These are phyloP conservation scores for Actinomucor elegans DNA, from an alignment of 371 early-diverging fungal genomes.

Conservation along the genomic window DNA sequence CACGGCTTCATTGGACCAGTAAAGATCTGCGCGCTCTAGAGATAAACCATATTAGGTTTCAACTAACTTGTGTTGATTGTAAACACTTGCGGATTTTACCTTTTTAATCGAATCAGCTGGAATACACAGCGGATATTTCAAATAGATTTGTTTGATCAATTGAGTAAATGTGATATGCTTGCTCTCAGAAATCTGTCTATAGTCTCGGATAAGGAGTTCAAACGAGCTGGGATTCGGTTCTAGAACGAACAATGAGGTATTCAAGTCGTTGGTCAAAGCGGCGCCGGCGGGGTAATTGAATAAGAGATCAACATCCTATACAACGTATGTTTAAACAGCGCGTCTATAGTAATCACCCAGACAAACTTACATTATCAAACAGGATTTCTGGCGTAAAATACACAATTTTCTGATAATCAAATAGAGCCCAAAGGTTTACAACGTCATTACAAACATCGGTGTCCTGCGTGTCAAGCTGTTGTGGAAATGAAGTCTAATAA, in stretches of 20 bases:
- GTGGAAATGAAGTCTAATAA: slow-evolving; percentile 10
- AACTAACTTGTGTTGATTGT: too few relatives aligned
- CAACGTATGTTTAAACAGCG: background rate
- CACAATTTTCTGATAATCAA: slow-evolving; percentile 22
- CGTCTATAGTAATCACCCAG: too few relatives aligned
- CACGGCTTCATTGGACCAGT: slow-evolving; percentile 34
- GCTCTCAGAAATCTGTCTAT: background rate
- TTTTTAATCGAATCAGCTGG: background rate
- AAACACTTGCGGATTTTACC: background rate
- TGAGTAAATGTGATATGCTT: background rate
- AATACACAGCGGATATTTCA: background rate
- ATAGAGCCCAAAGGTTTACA: slow-evolving; percentile 5
- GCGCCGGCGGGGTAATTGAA: slow-evolving; percentile 15
- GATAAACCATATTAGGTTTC: background rate
- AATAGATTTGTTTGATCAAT: background rate
- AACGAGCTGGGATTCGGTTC: slow-evolving; percentile 16
- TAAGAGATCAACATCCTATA: slow-evolving; percentile 31
- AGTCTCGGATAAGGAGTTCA: slow-evolving; percentile 3
- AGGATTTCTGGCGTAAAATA: slow-evolving; percentile 32
- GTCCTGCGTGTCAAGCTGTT: background rate
- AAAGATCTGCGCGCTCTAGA: slow-evolving; percentile 21
- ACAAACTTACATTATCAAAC: slow-evolving; percentile 31
- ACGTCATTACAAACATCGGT: background rate
- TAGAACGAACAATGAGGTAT: slow-evolving; percentile 8
- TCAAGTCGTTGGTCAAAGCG: background rate